Base-by-base conservation (phyloP, 2,329 filamentous ascomycete species). In the Fusarium sp. region DNA sequence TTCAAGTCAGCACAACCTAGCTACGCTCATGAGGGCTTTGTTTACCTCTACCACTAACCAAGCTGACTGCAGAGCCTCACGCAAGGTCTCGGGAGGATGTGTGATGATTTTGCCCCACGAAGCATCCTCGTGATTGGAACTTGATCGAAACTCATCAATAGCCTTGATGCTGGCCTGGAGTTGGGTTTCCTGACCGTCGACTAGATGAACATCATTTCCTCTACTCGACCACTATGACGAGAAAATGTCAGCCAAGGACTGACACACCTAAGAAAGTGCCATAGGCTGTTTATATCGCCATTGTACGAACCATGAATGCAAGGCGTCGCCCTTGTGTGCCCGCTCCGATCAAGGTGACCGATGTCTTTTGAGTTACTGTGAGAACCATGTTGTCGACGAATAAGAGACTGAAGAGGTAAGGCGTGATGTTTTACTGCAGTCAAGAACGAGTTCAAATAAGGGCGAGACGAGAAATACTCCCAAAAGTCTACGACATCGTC, bases 311-410 rank as follows among this genome's bases (percentile, higher is more conserved):
- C 76, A 78, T 78, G 28, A 72, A 77, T 3, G 76, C 76, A 42
- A 78, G 59, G 2, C 76, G 75, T 38, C 76, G 66, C 7, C 76
- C 76, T 38, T 78, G 76, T 8, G 76, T 77, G 4, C 76, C 76
- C 4, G 75, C 76, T 20, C 76, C 76, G 15, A 78, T 63, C 8
- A 78, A 58, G 20, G 71, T 53, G 14, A 78, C 75, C 1, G 73
- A 62, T 8, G 50, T 66, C 36, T 52, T 66, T 1, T 58, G 43
- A 8, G 51, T 42, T 43, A 40, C 31, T 18, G 58, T 58, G 8
- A 75, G 58, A 45, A 63, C 61, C 71, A 72, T 74, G 1, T 11
- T 66, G 33, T 28, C 5, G 10, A 22, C 4, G 28, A 28, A 13
- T 28, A 7, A 15, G 33, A 40, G 17, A 22, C 8, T 36, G 8